Evolutionary conservation across 164 flowering plant species (phyloP).

Genomic region (Euptelea pleiosperma): DNA sequence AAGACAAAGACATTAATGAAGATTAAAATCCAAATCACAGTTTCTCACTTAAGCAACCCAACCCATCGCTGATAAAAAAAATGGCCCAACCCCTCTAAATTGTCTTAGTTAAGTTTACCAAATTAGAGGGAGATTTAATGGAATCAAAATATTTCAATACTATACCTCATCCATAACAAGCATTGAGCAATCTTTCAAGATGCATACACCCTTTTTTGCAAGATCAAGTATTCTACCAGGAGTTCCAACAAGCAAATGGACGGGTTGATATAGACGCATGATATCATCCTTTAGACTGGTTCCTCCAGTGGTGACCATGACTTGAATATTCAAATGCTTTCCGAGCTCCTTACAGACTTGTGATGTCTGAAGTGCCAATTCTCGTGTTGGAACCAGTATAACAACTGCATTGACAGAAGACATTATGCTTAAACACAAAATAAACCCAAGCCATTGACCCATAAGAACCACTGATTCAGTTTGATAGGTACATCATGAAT

Average conservation of each 20-base stretch:
- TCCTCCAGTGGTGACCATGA: constrained; percentile 98
- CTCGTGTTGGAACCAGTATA: constrained; percentile 92
- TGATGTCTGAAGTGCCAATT: constrained; percentile 97
- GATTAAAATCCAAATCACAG: too few species aligned
- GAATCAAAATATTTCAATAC: background rate
- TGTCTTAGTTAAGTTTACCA: background rate
- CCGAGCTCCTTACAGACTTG: constrained; percentile 99
- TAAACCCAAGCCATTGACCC: background rate
- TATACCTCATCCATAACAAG: constrained; percentile 99
- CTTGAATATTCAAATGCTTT: constrained; percentile 87
- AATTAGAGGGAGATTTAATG: background rate
- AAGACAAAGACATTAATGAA: too few species aligned
- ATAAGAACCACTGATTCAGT: background rate
- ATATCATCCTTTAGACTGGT: constrained; percentile 97
- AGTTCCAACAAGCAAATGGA: constrained; percentile 96
- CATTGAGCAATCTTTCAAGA: constrained; percentile 81
- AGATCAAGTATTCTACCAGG: constrained; percentile 98
- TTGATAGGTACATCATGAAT: too few species aligned
- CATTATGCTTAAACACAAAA: background rate
- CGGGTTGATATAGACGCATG: constrained; percentile 97
- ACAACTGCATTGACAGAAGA: constrained; percentile 51
- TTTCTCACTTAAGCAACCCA: too few species aligned
- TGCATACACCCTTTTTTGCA: constrained; percentile 84
- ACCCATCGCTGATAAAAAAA: too few species aligned
- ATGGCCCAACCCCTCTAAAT: too few species aligned